phyloP scores from a whole-genome alignment of 1,284 basidiomycete species.

The Irpex lacteus region DNA sequence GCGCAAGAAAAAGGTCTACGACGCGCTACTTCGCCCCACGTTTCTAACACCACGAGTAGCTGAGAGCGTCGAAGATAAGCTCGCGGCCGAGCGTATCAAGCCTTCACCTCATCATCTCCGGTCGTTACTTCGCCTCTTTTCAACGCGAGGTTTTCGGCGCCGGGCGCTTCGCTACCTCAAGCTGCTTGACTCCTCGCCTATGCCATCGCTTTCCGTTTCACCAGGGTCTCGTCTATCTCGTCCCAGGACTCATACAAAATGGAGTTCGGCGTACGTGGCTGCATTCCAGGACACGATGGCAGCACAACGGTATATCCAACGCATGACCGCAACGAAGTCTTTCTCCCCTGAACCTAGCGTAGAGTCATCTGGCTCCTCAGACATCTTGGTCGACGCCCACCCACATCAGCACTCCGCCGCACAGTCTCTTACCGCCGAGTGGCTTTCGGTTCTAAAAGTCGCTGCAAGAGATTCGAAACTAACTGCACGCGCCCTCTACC shows the following conservation, averaged over 20 bases:
- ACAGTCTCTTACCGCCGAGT: conserved; percentile 21
- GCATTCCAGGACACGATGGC: conserved; percentile 4
- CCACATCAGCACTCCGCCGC: neutral
- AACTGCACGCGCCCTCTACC: conserved; percentile 33
- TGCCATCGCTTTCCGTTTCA: neutral
- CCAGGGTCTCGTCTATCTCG: neutral
- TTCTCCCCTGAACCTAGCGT: neutral
- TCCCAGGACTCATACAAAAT: neutral
- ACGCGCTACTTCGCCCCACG: conserved; percentile 44
- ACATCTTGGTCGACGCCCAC: neutral
- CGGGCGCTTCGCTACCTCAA: conserved; percentile 38
- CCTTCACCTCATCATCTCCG: conserved; percentile 44
- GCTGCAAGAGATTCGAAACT: conserved; percentile 29
- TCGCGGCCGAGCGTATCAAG: conserved; percentile 37
- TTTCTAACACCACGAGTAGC: conserved; percentile 49
- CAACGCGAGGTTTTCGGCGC: conserved; percentile 39
- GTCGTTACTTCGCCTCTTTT: conserved; percentile 46
- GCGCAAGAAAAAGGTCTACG: conserved; percentile 38
- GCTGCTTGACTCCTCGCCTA: conserved; percentile 28
- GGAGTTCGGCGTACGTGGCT: conserved; percentile 9
- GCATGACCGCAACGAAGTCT: neutral
- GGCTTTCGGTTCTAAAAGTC: conserved; percentile 32
- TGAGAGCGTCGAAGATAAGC: conserved; percentile 41
- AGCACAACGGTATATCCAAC: conserved; percentile 8
- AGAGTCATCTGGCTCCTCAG: neutral